These are phyloP conservation scores for Ballota nigra DNA, from an alignment of 257 asterid species.

Conservation along the genomic window DNA sequence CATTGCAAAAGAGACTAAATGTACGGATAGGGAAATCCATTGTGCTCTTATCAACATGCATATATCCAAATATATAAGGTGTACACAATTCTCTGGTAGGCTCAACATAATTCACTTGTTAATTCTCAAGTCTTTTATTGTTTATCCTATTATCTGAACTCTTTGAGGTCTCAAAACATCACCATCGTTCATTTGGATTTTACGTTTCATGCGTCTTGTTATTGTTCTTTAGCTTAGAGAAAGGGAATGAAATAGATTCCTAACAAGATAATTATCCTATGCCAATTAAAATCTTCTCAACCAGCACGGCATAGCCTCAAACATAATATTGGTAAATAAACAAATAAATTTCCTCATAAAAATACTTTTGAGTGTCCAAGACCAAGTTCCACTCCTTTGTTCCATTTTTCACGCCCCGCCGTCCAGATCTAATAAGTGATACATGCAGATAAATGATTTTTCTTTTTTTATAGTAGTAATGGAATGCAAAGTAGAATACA, in stretches of 20 bases:
- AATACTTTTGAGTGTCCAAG: background rate
- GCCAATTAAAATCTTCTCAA: background rate
- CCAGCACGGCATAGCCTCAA: background rate
- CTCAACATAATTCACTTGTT: background rate
- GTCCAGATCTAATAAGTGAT: background rate
- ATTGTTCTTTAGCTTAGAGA: background rate
- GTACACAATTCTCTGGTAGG: background rate
- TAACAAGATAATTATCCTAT: too few species aligned
- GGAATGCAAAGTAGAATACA: background rate
- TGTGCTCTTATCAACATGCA: constrained; percentile 11
- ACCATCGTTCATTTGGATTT: too few species aligned
- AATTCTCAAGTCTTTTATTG: too few species aligned
- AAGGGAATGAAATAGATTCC: background rate
- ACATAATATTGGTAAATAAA: background rate
- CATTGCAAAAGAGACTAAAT: constrained; percentile 6
- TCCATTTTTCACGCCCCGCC: background rate
- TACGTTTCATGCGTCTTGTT: background rate
- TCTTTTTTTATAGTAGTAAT: too few species aligned
- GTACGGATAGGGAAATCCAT: background rate
- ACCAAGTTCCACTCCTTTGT: too few species aligned
- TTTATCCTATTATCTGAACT: too few species aligned
- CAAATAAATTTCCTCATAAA: background rate
- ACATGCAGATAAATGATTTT: background rate
- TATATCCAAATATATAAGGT: background rate
- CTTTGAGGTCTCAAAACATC: too few species aligned